A percentile compares a stretch with the other conserved stretches of the same genome.
Conservation (phyloP, 371 early-diverging fungal species). For the Chytridium lagenaria region DNA sequence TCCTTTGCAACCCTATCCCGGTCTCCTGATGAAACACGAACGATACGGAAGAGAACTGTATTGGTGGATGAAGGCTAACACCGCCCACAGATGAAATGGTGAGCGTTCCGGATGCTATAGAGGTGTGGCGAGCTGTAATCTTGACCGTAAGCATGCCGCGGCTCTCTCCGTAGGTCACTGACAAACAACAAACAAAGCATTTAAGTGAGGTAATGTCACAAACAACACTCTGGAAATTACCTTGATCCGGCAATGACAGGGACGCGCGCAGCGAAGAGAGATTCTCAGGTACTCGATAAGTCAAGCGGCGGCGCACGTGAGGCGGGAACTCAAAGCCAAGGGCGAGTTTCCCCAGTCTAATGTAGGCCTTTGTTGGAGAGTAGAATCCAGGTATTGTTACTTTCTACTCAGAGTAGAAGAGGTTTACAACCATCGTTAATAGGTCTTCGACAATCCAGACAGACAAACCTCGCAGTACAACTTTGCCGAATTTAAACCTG, state of each 20-base stretch:
- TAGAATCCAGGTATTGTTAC: conserved; percentile 33
- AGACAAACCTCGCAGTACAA: conserved; percentile 66
- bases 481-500: conserved; percentile 69
- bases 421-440: no score
- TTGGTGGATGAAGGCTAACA: conserved; percentile 19
- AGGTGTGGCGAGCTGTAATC: background rate
- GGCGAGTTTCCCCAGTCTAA: conserved; percentile 33
- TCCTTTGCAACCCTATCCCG: conserved; percentile 35
- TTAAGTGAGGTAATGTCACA: no score
- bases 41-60: conserved; percentile 44
- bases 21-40: conserved; percentile 27
- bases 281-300: conserved; percentile 50
- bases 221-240: conserved; percentile 18
- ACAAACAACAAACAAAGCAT: background rate
- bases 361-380: conserved; percentile 5
- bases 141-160: conserved; percentile 11
- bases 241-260: conserved; percentile 40
- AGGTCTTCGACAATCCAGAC: no score
- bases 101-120: conserved; percentile 23
- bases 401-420: conserved; percentile 16
- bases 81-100: conserved; percentile 11
- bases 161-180: background rate
- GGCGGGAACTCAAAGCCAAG: conserved; percentile 16
- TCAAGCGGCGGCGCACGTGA: conserved; percentile 42
- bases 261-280: conserved; percentile 22